A percentile compares a stretch with the other conserved stretches of the same genome.
Conservation (phyloP, 1,284 basidiomycete species). For the Boletus semigastroideus region DNA sequence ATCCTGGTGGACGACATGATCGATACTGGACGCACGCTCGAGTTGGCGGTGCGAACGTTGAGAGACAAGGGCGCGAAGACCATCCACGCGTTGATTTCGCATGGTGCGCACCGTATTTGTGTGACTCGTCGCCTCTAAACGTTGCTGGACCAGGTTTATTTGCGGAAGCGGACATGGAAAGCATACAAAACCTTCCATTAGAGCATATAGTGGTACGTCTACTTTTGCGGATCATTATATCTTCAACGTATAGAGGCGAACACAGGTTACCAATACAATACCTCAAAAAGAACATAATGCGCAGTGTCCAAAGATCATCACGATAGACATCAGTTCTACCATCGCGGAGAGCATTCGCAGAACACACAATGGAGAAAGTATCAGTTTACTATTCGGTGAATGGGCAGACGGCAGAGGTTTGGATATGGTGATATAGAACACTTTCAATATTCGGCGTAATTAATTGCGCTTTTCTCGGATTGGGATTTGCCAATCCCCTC, state of each 20-base stretch:
- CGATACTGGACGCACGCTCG: slow-evolving; percentile 89
- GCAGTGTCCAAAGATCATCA: slow-evolving; percentile 61
- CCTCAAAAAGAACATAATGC: slow-evolving; percentile 60
- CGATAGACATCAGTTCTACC: slow-evolving; percentile 86
- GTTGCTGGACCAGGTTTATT: slow-evolving; percentile 64
- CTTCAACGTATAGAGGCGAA: background rate
- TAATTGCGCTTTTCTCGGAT: too few species aligned
- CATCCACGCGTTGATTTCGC: slow-evolving; percentile 89
- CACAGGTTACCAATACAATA: slow-evolving; percentile 76
- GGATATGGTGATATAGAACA: slow-evolving; percentile 33
- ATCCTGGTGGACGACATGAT: slow-evolving; percentile 99
- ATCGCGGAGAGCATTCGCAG: slow-evolving; percentile 95
- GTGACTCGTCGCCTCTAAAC: slow-evolving; percentile 2
- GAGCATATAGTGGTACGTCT: slow-evolving; percentile 84
- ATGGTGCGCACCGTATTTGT: slow-evolving; percentile 57
- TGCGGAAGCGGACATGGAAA: slow-evolving; percentile 80
- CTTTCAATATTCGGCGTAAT: too few species aligned
- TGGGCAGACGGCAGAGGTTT: slow-evolving; percentile 57
- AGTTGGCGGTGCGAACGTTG: slow-evolving; percentile 83
- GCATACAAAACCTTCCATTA: slow-evolving; percentile 78
- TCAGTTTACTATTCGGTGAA: slow-evolving; percentile 79
- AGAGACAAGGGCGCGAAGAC: slow-evolving; percentile 86
- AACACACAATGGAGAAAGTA: slow-evolving; percentile 95
- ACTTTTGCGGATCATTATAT: slow-evolving; percentile 18
- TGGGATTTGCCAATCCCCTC: too few species aligned